Evolutionary conservation across 208 protist genomes (phyloP).

Genomic region (Trypanosoma cruzi): DNA sequence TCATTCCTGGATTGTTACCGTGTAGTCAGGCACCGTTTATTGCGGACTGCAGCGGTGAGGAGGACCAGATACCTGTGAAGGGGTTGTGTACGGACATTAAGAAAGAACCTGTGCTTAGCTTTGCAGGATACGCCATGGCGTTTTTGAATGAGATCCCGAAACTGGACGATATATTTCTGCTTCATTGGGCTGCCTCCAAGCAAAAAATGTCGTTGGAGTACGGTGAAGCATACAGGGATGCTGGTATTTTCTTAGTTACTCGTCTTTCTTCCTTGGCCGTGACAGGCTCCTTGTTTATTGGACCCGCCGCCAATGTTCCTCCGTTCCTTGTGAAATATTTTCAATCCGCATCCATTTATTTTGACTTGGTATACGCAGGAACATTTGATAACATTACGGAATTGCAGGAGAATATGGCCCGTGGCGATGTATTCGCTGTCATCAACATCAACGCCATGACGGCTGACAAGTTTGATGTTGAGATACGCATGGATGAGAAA

Average conservation of each 20-base stretch:
- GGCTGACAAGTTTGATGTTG: constrained; percentile 57
- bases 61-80: constrained; percentile 3
- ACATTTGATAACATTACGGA: constrained; percentile 57
- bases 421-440: constrained; percentile 41
- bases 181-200: constrained; percentile 62
- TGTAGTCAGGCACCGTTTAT: constrained; percentile 23
- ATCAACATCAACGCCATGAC: constrained; percentile 32
- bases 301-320: constrained; percentile 49
- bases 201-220: constrained; percentile 23
- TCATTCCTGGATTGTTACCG: constrained; percentile 18
- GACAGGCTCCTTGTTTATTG: constrained; percentile 60
- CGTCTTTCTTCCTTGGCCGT: constrained; percentile 49
- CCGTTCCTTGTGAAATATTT: constrained; percentile 38
- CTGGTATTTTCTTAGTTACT: constrained; percentile 32
- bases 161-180: constrained; percentile 50
- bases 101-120: constrained; percentile 21
- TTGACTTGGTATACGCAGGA: constrained; percentile 55
- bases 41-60: constrained; percentile 12
- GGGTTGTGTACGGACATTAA: constrained; percentile 16
- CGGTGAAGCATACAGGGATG: constrained; percentile 5
- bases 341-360: constrained; percentile 33
- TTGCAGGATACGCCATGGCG: constrained; percentile 22
- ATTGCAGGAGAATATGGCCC: constrained; percentile 32
- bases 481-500: constrained; percentile 56
- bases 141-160: constrained; percentile 30